Evolutionary conservation across 352 stramenopile genomes (phyloP).

Genomic region (Globisporangium sylvaticum): DNA sequence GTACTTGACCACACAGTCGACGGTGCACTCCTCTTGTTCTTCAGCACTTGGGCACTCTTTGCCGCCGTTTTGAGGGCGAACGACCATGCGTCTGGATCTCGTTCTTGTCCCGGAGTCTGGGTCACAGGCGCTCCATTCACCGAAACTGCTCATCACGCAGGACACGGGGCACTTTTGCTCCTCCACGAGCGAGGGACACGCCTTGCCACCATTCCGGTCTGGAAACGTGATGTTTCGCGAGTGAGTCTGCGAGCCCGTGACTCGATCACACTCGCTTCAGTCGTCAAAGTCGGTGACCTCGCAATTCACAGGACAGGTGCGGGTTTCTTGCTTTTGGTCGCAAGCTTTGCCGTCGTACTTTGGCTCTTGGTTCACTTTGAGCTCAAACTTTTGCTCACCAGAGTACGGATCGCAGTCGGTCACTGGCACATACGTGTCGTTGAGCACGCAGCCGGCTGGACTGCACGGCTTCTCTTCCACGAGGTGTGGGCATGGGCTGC

Average conservation of each 20-base stretch:
- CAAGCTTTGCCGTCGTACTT: slow-evolving; percentile 39
- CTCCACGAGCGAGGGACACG: slow-evolving; percentile 27
- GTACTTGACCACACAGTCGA: slow-evolving; percentile 45
- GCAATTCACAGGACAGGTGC: slow-evolving; percentile 38
- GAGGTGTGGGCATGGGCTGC: slow-evolving; percentile 24
- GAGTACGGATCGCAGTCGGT: slow-evolving; percentile 18
- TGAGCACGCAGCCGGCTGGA: slow-evolving; percentile 40
- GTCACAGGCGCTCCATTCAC: slow-evolving; percentile 34
- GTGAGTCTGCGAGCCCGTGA: slow-evolving; percentile 28
- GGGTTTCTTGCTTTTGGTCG: slow-evolving; percentile 18
- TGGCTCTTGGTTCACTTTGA: slow-evolving; percentile 20
- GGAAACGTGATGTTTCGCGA: slow-evolving; percentile 25
- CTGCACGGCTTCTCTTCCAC: slow-evolving; percentile 28
- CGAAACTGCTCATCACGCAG: slow-evolving; percentile 34
- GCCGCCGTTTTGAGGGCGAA: slow-evolving; percentile 28
- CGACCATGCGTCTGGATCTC: slow-evolving; percentile 25
- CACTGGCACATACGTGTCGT: slow-evolving; percentile 29
- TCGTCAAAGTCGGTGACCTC: slow-evolving; percentile 32
- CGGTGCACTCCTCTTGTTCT: slow-evolving; percentile 25
- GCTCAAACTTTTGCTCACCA: slow-evolving; percentile 27
- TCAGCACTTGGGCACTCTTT: slow-evolving; percentile 21
- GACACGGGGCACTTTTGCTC: slow-evolving; percentile 36
- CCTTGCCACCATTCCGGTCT: slow-evolving; percentile 28
- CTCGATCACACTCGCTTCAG: slow-evolving; percentile 33
- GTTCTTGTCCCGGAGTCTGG: slow-evolving; percentile 17